Base-by-base conservation (phyloP, 2,329 filamentous ascomycete species). In the Penicillium sp. region DNA sequence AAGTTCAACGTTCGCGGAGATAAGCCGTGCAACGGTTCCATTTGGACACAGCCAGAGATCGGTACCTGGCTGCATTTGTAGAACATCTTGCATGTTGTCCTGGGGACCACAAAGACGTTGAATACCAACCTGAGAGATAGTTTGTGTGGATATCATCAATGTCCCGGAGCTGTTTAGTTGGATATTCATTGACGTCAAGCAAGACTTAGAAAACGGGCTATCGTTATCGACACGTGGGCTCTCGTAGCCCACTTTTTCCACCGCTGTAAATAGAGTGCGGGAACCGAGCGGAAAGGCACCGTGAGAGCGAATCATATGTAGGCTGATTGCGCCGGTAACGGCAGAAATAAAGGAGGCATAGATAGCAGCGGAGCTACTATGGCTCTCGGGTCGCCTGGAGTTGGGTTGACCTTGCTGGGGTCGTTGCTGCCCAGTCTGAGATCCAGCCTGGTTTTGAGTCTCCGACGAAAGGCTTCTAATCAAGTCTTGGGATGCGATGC, bases 21-120 rank as follows among this genome's bases (percentile, higher is more conserved):
- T 66, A 39, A 76, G 64, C 48, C 72, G 66, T 37, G 72, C 72
- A 53, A 76, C 66, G 6, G 71, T 72, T 14, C 73, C 75, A 48
- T 70, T 75, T 13, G 75, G 75, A 33, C 71, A 72, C 31, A 78
- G 64, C 75, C 75, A 78, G 27, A 78, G 56, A 60, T 77, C 73
- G 5, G 60, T 66, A 13, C 69, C 71, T 21, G 66, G 61, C n/a
- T 64, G 60, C 22, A 61, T 48, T 22, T 64, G 52, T 5, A 50
- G 44, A 24, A 65, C 19, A 37, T 66, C 63, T 19, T 59, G 22
- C 29, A 56, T 57, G 19, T 64, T 55, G 43, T 63, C 57, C 9
- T 58, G 57, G 37, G 66, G 64, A 19, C 58, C 62, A 27, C 56
- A 65, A 24, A 78, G 65, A 51, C 72, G 72, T 39, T 57, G 60